Evolutionary conservation across 169 alveolate genomes (phyloP), one percentile per base, ranked within the genome.

Genomic region (Plasmodium vinckei): DNA sequence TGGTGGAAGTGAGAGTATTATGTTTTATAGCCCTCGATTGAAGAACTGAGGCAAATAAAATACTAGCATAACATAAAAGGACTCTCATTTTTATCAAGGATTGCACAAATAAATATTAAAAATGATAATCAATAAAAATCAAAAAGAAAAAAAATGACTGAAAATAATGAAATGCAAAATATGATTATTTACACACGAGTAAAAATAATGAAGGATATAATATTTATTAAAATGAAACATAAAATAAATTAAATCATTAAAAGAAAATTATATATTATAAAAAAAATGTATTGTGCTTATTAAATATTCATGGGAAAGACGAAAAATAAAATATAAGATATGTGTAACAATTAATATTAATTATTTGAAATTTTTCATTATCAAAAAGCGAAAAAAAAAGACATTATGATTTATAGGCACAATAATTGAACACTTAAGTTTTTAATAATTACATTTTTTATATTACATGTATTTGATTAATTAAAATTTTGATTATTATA

Each of bases 11-110:
- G 15, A 39, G 59, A 54, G 72, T 33, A 56, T 82, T 47, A 71
- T 67, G 84, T 60, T 54, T 79, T 46, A 67, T 82, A 27, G 90
- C 77, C 25, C 72, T 68, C 60, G 57, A 47, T 33, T 54, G 90
- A 7, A 82, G 60, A 17, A 60, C 82, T 60, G 68, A 13, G 46
- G 82, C 49, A 46, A 82, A 19, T 19, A 82, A 67, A 23, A 65
- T 59, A 42, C 84, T 63, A 47, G 49, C 27, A 57, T 68, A 82
- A 67, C 46, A 82, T 25, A 68, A 47, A 67, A 65, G 44, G 67
- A 57, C 17, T 54, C 65, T 82, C 90, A 82, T 82, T 71, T 71
- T 71, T 49, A 42, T 82, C 21, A 59, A 25, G 25, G 39, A 44
- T 25, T 12, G 42, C 46, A 54, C 61, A 44, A 65, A 73, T 54